Conservation (phyloP, 495 filamentous ascomycete species). For the Hypoxylon trugodes region DNA sequence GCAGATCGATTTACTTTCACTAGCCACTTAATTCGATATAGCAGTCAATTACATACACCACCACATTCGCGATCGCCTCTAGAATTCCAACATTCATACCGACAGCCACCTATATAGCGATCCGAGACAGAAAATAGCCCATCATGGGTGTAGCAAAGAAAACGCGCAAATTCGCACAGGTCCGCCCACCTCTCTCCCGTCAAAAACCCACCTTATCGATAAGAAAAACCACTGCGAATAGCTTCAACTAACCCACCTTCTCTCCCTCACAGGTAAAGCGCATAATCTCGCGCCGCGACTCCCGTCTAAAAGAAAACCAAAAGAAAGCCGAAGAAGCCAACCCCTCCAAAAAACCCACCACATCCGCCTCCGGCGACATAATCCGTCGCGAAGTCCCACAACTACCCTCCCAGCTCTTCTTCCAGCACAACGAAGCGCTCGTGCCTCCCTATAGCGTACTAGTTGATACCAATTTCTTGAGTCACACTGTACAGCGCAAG, state of each 20-base stretch:
- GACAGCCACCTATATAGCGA: not conserved
- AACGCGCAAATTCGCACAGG: conserved; percentile 65
- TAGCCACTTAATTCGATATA: too few relatives aligned
- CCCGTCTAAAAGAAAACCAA: conserved; percentile 64
- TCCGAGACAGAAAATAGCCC: conserved; percentile 15
- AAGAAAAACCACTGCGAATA: conserved; percentile 11
- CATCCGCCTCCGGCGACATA: conserved; percentile 57
- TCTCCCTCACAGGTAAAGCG: conserved; percentile 61
- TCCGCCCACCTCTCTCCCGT: conserved; percentile 2
- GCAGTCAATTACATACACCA: too few relatives aligned
- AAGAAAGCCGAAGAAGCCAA: conserved; percentile 61
- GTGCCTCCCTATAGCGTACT: conserved; percentile 88
- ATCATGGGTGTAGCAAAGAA: conserved; percentile 71
- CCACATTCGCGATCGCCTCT: too few relatives aligned
- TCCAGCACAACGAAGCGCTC: conserved; percentile 90
- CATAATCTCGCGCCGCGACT: conserved; percentile 68
- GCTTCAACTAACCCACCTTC: conserved; percentile 2
- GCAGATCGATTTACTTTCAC: conserved; percentile 21
- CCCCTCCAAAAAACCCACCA: conserved; percentile 59
- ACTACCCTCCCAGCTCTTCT: conserved; percentile 89
- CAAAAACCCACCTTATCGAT: conserved; percentile 25
- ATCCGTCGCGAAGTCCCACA: conserved; percentile 75
- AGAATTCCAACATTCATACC: too few relatives aligned
- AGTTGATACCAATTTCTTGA: conserved; percentile 93
- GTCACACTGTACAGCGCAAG: conserved; percentile 89